Percentiles rank a stretch among this genome's conserved stretches.
Conservation (phyloP, 305 asterid genomes). For the Fraxinus ornus region DNA sequence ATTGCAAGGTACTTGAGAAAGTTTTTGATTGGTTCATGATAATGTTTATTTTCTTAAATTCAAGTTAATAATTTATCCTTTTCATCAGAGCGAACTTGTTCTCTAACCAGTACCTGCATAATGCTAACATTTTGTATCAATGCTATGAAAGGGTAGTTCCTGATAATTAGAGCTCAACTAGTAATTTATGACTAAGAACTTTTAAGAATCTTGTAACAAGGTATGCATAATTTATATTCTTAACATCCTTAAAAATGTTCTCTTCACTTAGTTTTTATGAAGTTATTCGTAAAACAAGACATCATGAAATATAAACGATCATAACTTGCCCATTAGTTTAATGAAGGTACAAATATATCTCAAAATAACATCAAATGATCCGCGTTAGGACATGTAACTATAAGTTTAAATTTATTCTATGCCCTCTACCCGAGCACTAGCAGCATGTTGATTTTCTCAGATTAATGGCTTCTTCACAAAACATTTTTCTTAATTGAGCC, state of each 20-base stretch:
- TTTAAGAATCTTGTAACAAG: neutral
- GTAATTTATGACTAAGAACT: neutral
- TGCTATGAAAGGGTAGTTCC: neutral
- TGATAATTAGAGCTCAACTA: neutral
- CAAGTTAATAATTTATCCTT: neutral
- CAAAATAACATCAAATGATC: neutral
- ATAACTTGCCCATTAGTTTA: neutral
- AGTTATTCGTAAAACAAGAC: neutral
- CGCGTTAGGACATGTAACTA: neutral
- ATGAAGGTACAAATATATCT: neutral
- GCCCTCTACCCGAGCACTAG: neutral
- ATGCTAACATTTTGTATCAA: neutral
- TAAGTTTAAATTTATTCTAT: neutral
- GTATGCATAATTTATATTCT: neutral
- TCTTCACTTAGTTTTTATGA: neutral
- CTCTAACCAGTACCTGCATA: neutral
- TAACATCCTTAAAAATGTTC: neutral
- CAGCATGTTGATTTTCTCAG: neutral
- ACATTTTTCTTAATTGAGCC: neutral
- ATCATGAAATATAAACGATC: neutral
- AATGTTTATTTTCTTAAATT: neutral
- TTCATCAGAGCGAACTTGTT: neutral
- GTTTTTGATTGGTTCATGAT: neutral
- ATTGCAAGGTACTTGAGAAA: neutral
- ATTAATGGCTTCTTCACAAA: neutral